phyloP scores from a whole-genome alignment of 352 stramenopile species.

The Pythium aphanidermatum region DNA sequence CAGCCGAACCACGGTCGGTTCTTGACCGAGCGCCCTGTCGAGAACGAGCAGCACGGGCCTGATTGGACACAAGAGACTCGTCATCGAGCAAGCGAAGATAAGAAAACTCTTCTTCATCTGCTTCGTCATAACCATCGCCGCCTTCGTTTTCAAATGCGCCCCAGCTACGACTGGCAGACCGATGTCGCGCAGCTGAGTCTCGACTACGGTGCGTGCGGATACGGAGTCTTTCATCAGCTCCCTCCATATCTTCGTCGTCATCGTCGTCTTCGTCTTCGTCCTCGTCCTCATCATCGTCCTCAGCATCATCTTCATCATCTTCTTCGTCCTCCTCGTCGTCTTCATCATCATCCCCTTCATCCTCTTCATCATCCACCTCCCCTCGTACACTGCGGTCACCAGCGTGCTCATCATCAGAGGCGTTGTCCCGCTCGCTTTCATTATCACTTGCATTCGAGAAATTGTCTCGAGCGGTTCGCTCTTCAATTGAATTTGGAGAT shows the following conservation, averaged over 20 bases:
- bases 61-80: conserved; percentile 25
- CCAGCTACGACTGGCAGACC: conserved; percentile 56
- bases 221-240: conserved; percentile 50
- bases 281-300: conserved; percentile 53
- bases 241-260: conserved; percentile 64
- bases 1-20: not conserved
- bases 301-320: conserved; percentile 39
- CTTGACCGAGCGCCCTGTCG: conserved; percentile 1
- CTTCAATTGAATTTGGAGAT: not conserved
- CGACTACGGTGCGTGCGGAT: conserved; percentile 28
- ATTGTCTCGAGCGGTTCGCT: no score
- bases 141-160: conserved; percentile 66
- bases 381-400: no score
- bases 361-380: conserved; percentile 56
- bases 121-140: conserved; percentile 71
- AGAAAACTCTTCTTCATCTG: conserved; percentile 81
- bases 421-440: conserved; percentile 17
- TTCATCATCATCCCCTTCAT: conserved; percentile 53
- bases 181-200: no score
- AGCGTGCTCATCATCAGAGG: conserved; percentile 31
- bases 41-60: conserved; percentile 5
- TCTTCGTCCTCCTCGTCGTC: conserved; percentile 51
- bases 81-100: conserved; percentile 74
- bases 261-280: conserved; percentile 47
- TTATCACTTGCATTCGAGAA: conserved; percentile 48